Evolutionary conservation across 768 basidiomycete species (phyloP), one percentile per base, ranked within the genome.

Genomic region (Megacollybia marginata): DNA sequence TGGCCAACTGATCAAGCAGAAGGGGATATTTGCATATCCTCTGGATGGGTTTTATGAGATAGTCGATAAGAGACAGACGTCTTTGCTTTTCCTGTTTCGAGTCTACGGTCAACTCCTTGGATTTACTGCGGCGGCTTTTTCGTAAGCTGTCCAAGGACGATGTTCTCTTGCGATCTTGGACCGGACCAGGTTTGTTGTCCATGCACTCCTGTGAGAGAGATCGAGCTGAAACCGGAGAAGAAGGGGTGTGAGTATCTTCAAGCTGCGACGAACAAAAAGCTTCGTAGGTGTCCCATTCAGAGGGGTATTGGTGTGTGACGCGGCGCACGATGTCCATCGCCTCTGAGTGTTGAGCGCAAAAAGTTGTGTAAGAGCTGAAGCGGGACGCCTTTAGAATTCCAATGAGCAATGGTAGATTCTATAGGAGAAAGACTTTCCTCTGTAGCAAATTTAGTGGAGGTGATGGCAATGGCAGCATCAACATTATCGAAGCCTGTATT

Each of bases 21-120:
- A 98, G 76, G 15, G 93, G 92, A 61, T 99, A 99, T 57, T 85
- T 89, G 77, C 94, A 97, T 46, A 99, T 86, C 46, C 93, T 75
- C 65, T 99, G 95, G 13, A 97, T 78, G n/a, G 95, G 95, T 65
- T 92, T 92, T 69, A 99, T 97, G 69, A 97, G 76, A 62, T 93
- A 93, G 68, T 98, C 95, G 56, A 80, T 69, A 64, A 88, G 82
- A 50, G 75, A 73, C 34, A 88, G 75, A 18, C 78, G 77, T 11
- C 69, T 69, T 18, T 13, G 13, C 38, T 8, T 40, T 3, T 40
- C 38, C 5, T 13, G 18, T 8, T 40, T 40, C 15, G 5, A 13
- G 18, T 40, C 38, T 3, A 18, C 4, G 3, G 15, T 8, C 13
- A 40, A 18, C 13, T 40, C 38, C 8, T 40, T 40, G 38, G 38